Base-by-base conservation (phyloP, 2,329 filamentous ascomycete species). In the Oidium heveae region DNA sequence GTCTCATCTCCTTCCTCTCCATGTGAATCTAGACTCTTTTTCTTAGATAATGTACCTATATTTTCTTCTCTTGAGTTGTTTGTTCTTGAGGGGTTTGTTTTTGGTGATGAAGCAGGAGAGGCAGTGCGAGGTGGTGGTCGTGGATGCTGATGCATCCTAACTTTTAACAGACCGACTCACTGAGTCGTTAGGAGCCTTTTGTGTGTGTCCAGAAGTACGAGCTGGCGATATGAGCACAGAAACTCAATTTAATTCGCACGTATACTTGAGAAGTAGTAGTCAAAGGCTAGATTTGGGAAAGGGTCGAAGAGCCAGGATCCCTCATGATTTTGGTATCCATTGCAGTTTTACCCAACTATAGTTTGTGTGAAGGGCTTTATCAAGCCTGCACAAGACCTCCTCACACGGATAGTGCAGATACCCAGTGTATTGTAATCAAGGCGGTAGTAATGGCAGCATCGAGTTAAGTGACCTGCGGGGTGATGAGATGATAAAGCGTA, bases 121-220 rank as follows among this genome's bases (percentile, higher is more conserved):
- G 82, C 75, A 63, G 79, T 75, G 66, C 80, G 75, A 60, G 84
- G 82, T 60, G 82, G 76, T 58, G 80, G 76, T 62, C 88, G 80
- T 62, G 84, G 81, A 69, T 88, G 85, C 70, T 94, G 88, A 76
- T 95, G 87, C 88, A 95, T 95, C 62, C 65, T 72, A 56, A 53
- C 56, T 49, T 53, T 43, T 6, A 22, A 22, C 22, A 47, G 5
- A 15, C 20, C 13, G 24, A 22, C 44, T 22, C 44, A 9, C 22
- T 15, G 20, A 47, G 44, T 47, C 13, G 37, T 39, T 1, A 16
- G 6, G 37, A 39, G 37, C 37, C 13, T 39, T 39, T 13, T 39
- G 1, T 18, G 13, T 13, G n/a, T 16, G 4, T 39, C 37, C n/a
- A n/a, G 13, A 4, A 5, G 13, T 16, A n/a, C 16, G 37, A 39